A percentile compares a stretch with the other conserved stretches of the same genome.
Conservation (phyloP, 768 basidiomycete genomes). For the Agaricus blazei region DNA sequence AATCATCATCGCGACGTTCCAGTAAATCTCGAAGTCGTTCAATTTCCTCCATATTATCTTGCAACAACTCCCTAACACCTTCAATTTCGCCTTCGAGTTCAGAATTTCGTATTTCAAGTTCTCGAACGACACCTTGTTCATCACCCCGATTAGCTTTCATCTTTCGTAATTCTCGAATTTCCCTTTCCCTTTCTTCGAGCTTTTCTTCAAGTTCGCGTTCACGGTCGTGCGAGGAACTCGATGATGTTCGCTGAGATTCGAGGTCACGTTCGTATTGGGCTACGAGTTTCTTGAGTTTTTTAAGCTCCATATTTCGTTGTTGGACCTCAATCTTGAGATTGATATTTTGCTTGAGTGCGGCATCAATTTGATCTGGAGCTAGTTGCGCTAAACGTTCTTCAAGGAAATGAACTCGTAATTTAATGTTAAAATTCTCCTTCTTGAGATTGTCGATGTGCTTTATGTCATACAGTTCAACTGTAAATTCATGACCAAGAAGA, state of each 20-base stretch:
- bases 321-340: conserved; percentile 91
- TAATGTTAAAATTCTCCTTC: conserved; percentile 96
- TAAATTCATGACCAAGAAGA: neutral
- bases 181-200: conserved; percentile 46
- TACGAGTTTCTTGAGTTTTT: conserved; percentile 86
- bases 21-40: conserved; percentile 67
- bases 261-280: conserved; percentile 80
- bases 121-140: conserved; percentile 49
- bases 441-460: conserved; percentile 90
- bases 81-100: conserved; percentile 75
- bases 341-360: conserved; percentile 88
- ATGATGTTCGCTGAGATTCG: conserved; percentile 50
- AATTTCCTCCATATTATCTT: conserved; percentile 84
- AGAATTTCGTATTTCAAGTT: conserved; percentile 54
- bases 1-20: conserved; percentile 41
- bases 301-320: conserved; percentile 84
- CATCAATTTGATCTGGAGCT: conserved; percentile 89
- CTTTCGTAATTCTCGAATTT: conserved; percentile 62
- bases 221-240: conserved; percentile 21
- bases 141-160: conserved; percentile 29
- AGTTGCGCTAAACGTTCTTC: conserved; percentile 89
- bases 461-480: conserved; percentile 24
- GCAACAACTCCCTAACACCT: conserved; percentile 58
- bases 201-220: conserved; percentile 11
- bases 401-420: conserved; percentile 92